These are phyloP conservation scores for Castanopsis chinensis DNA, from an alignment of 306 rosid species.

Conservation along the genomic window DNA sequence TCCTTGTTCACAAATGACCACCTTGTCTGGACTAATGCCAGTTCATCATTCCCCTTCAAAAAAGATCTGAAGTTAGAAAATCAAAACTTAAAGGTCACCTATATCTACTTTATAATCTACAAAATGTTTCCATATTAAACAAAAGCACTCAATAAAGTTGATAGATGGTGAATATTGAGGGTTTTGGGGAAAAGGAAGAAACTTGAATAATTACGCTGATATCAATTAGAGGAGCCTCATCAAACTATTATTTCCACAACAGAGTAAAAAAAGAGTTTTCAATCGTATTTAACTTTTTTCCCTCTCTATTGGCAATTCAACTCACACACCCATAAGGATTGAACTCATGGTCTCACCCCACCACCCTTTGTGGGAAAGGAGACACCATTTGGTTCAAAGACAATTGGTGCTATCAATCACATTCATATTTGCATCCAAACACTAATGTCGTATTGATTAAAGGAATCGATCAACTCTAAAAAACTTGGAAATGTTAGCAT, in stretches of 20 bases:
- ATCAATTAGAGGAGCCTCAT: background rate
- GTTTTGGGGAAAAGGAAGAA: background rate
- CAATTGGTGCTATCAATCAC: background rate
- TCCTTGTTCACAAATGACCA: conserved; percentile 99
- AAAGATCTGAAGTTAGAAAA: conserved; percentile 17
- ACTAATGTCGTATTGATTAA: too few species aligned
- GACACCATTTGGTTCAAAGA: background rate
- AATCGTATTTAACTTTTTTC: too few species aligned
- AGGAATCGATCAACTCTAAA: too few species aligned
- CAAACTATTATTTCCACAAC: background rate
- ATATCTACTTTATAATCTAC: background rate
- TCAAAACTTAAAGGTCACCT: background rate
- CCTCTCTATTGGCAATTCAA: too few species aligned
- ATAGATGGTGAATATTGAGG: background rate
- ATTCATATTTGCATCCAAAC: background rate
- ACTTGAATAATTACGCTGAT: background rate
- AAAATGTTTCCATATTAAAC: background rate
- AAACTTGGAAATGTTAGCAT: too few species aligned
- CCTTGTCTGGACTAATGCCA: conserved; percentile 92
- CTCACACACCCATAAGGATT: background rate
- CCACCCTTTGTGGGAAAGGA: background rate
- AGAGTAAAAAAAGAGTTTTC: background rate
- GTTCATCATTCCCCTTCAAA: conserved; percentile 85
- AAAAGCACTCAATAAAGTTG: background rate
- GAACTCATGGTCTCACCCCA: background rate